Evolutionary conservation across 2,329 filamentous ascomycete genomes (phyloP).

Genomic region (Colletotrichum zoysiae): DNA sequence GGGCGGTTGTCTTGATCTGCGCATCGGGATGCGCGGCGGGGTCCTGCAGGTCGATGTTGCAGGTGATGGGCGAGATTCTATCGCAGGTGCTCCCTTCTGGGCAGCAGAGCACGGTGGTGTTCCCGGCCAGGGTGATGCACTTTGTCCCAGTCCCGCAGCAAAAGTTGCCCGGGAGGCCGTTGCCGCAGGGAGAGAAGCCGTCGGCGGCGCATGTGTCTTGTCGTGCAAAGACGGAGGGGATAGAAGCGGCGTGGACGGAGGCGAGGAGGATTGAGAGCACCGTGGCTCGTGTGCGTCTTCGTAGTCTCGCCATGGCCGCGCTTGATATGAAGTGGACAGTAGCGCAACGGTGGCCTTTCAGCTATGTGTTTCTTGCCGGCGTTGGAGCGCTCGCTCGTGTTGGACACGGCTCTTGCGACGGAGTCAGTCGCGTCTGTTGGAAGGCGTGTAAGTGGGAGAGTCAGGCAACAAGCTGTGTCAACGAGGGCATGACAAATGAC

Average conservation of each 20-base stretch:
- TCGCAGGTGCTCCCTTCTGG: slow-evolving; percentile 68
- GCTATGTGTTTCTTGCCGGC: slow-evolving; percentile 1
- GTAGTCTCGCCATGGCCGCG: slow-evolving; percentile 47
- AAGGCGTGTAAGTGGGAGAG: slow-evolving; percentile 32
- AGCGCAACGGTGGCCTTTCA: slow-evolving; percentile 13
- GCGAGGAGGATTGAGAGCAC: slow-evolving; percentile 54
- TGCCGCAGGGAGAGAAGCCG: slow-evolving; percentile 64
- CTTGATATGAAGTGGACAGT: background rate
- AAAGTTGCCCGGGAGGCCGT: slow-evolving; percentile 71
- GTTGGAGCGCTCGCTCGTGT: slow-evolving; percentile 13
- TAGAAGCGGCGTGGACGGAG: slow-evolving; percentile 54
- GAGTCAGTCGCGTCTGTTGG: slow-evolving; percentile 28
- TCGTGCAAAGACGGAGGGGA: slow-evolving; percentile 58
- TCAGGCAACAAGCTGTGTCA: slow-evolving; percentile 23
- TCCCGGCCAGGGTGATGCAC: slow-evolving; percentile 73
- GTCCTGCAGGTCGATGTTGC: slow-evolving; percentile 73
- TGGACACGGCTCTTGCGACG: slow-evolving; percentile 11
- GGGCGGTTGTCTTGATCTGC: slow-evolving; percentile 74
- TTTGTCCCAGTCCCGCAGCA: slow-evolving; percentile 69
- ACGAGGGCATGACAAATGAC: slow-evolving; percentile 1
- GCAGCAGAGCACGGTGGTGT: slow-evolving; percentile 79
- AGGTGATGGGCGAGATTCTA: slow-evolving; percentile 73
- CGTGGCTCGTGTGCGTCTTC: slow-evolving; percentile 51
- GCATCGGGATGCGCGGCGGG: slow-evolving; percentile 67
- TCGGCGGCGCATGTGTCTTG: slow-evolving; percentile 64